Conservation (phyloP, 164 flowering plant genomes). For the Houttuynia cordata region DNA sequence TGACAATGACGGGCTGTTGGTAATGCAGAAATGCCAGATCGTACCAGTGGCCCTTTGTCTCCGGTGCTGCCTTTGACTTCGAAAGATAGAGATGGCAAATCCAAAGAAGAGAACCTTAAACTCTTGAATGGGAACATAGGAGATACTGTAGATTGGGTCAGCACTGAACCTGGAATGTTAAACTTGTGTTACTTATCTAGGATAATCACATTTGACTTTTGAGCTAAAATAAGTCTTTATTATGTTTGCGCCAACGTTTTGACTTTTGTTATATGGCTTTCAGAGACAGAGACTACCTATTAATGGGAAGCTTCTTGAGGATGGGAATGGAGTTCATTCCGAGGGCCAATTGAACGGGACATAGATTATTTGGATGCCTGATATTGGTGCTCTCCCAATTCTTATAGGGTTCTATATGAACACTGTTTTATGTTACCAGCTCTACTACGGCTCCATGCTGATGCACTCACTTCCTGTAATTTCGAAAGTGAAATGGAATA, state of each 20-base stretch:
- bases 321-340: slow-evolving; percentile 36
- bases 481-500: neutral
- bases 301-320: slow-evolving; percentile 70
- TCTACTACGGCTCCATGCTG: neutral
- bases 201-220: neutral
- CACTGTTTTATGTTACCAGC: neutral
- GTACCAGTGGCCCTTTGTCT: slow-evolving; percentile 29
- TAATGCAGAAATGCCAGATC: slow-evolving; percentile 72
- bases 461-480: neutral
- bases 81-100: slow-evolving; percentile 55
- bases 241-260: too few relatives aligned
- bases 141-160: slow-evolving; percentile 72
- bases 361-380: neutral
- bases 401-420: neutral
- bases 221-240: too few relatives aligned
- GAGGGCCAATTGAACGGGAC: slow-evolving; percentile 49
- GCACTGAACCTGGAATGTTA: neutral
- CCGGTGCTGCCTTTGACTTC: slow-evolving; percentile 50
- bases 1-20: neutral
- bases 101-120: slow-evolving; percentile 67
- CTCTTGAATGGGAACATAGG: slow-evolving; percentile 76
- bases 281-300: slow-evolving; percentile 72
- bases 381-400: neutral
- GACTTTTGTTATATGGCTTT: neutral
- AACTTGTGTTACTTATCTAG: neutral